Percentiles rank a stretch among this genome's conserved stretches.
These are phyloP conservation scores for Elasticomyces elasticus DNA, from an alignment of 495 filamentous ascomycete genomes.

Conservation along the genomic window DNA sequence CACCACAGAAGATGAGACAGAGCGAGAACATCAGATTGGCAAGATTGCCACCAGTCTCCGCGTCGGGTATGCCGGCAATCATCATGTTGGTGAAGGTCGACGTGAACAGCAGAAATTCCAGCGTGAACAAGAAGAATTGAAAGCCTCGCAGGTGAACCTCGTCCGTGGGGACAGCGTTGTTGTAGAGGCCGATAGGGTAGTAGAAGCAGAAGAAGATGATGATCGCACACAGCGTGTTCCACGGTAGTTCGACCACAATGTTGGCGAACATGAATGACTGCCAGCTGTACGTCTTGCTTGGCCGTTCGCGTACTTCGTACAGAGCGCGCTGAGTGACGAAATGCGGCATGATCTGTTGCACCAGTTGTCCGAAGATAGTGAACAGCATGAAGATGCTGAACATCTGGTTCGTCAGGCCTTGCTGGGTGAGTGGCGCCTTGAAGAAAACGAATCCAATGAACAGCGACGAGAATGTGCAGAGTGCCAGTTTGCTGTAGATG, in stretches of 20 bases:
- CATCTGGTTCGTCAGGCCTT: constrained; percentile 48
- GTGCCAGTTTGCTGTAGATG: constrained; percentile 36
- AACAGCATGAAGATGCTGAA: constrained; percentile 79
- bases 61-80: constrained; percentile 52
- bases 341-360: constrained; percentile 68
- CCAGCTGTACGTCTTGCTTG: constrained; percentile 75
- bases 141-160: constrained; percentile 49
- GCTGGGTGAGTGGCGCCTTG: constrained; percentile 19
- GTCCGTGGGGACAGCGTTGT: constrained; percentile 52
- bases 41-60: constrained; percentile 52
- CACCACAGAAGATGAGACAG: constrained; percentile 37
- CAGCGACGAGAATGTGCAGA: constrained; percentile 34
- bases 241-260: constrained; percentile 28
- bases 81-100: constrained; percentile 57
- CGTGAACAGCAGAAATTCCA: constrained; percentile 36
- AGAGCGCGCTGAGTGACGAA: constrained; percentile 68
- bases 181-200: constrained; percentile 48
- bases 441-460: constrained; percentile 51
- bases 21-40: constrained; percentile 55
- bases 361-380: constrained; percentile 43
- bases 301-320: constrained; percentile 79
- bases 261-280: constrained; percentile 48
- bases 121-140: constrained; percentile 53
- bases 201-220: constrained; percentile 50
- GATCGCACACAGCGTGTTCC: constrained; percentile 24